phyloP scores from a whole-genome alignment of 768 basidiomycete species.

The Russula virescens region DNA sequence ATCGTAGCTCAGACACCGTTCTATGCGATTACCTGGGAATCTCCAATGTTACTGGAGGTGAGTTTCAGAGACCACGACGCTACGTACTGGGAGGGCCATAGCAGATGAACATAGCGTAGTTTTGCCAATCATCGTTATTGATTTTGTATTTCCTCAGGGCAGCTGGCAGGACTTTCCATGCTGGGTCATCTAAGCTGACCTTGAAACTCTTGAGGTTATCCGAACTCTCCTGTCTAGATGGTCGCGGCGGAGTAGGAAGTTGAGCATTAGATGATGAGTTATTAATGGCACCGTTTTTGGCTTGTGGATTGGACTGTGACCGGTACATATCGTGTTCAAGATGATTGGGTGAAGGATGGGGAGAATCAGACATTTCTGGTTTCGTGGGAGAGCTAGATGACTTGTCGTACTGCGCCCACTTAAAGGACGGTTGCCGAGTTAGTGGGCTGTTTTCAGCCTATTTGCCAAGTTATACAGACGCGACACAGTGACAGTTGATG shows the following conservation, averaged over 20 bases:
- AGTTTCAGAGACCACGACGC: not conserved
- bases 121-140: slow-evolving; percentile 97
- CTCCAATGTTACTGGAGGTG: not conserved
- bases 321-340: slow-evolving; percentile 57
- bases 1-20: slow-evolving; percentile 94
- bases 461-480: slow-evolving; percentile 22
- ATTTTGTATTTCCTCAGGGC: slow-evolving; percentile 99
- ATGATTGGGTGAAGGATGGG: slow-evolving; percentile 73
- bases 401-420: slow-evolving; percentile 81
- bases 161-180: slow-evolving; percentile 97
- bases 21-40: slow-evolving; percentile 60
- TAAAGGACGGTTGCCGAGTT: slow-evolving; percentile 74
- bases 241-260: slow-evolving; percentile 36
- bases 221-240: slow-evolving; percentile 56
- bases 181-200: slow-evolving; percentile 95
- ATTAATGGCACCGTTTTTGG: slow-evolving; percentile 8
- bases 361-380: slow-evolving; percentile 61
- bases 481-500: slow-evolving; percentile 30
- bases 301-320: slow-evolving; percentile 11
- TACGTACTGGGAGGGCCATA: slow-evolving; percentile 80
- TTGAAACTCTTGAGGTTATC: slow-evolving; percentile 92
- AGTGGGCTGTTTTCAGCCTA: slow-evolving; percentile 42
- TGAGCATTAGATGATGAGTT: slow-evolving; percentile 11
- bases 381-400: slow-evolving; percentile 79
- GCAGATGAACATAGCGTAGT: slow-evolving; percentile 99